Conservation (phyloP, 2,329 filamentous ascomycete species). For the Colletotrichum kahawae region DNA sequence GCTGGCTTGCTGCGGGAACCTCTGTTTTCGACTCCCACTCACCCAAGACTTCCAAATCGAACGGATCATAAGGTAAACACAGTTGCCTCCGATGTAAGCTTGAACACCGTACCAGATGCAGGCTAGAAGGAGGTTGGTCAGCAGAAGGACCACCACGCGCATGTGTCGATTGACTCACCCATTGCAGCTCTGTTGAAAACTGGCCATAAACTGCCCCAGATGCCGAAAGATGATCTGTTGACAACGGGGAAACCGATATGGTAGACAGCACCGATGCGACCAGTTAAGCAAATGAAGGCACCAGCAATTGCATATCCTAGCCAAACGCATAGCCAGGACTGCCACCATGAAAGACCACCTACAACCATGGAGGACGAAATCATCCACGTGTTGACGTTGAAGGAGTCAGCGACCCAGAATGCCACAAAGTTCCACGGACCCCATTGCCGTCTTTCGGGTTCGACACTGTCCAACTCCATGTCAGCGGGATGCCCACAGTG, state of each 20-base stretch:
- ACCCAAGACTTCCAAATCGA: conserved; percentile 79
- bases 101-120: conserved; percentile 91
- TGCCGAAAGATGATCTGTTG: conserved; percentile 79
- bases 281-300: conserved; percentile 77
- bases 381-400: conserved; percentile 87
- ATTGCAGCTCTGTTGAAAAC: conserved; percentile 89
- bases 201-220: conserved; percentile 89
- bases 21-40: conserved; percentile 22
- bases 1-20: background rate
- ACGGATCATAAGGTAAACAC: conserved; percentile 87
- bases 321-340: conserved; percentile 89
- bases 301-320: conserved; percentile 81
- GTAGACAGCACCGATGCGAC: conserved; percentile 84
- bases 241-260: conserved; percentile 90
- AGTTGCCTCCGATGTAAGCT: conserved; percentile 82
- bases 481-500: background rate
- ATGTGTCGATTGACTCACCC: conserved; percentile 41
- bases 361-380: conserved; percentile 76
- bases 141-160: background rate
- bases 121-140: conserved; percentile 42
- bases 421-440: conserved; percentile 85
- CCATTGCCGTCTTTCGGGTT: conserved; percentile 82
- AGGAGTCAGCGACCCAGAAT: conserved; percentile 85
- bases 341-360: conserved; percentile 85
- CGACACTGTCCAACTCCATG: conserved; percentile 53